Base-by-base conservation (phyloP, 164 flowering plant genomes). In the Kalanchoe fedtschenkoi region DNA sequence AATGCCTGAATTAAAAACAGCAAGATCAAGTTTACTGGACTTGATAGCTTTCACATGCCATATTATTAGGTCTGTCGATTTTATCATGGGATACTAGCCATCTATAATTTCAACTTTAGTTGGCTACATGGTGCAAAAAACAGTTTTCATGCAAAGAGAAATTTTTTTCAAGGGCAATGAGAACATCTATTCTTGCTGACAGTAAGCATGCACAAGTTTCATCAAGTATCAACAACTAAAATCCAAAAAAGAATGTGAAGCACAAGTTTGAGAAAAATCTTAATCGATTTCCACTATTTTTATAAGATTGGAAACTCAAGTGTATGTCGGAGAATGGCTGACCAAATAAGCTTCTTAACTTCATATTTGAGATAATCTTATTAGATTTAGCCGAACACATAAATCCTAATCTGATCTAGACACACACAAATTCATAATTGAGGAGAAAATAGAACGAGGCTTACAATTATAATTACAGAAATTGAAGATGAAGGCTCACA, bases 201-300 rank as follows among this genome's bases (percentile, higher is more conserved):
- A 61, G 33, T 1, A 41, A 32, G 24, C 24, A 29, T 47, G 15
- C 19, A 19, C 3, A 13, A 47, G 42, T 6, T 19, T n/a, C n/a
- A n/a, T n/a, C n/a, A n/a, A 26, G 4, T 6, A 28, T 43, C 4
- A 56, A 35, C 56, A 17, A 0, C 30, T 33, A 34, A 60, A 29
- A 5, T 6, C 34, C 61, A 29, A 34, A 33, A 60, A 62, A 11
- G 47, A 64, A 26, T 53, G 62, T 35, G 44, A 35, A 16, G 54
- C 3, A 30, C 62, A 15, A 44, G 51, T n/a, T n/a, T n/a, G n/a
- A 15, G 51, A 26, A 63, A 61, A 58, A 66, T 65, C 96, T 81
- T 87, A 95, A 97, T 96, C 96, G 64, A 95, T 89, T 75, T 95
- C 99, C 67, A 95, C 96, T 41, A 95, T 76, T 78, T 95, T 95